Percentiles rank a stretch among this genome's conserved stretches.
Conservation (phyloP, 192 early-diverging fungal genomes). For the Coemansia sp. region DNA sequence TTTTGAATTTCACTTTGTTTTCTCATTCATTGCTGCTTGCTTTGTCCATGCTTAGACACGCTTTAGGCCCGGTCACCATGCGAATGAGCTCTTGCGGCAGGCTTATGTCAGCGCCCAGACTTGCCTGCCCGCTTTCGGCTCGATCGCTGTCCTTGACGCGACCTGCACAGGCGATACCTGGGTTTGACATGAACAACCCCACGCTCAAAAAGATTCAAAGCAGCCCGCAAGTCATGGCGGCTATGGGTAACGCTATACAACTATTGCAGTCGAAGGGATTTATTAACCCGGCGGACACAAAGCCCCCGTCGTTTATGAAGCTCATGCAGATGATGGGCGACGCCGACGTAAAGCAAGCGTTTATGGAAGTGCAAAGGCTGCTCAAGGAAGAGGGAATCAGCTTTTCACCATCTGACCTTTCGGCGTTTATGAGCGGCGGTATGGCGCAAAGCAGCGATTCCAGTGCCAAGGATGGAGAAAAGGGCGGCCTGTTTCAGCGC, state of each 20-base stretch:
- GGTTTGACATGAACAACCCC: constrained; percentile 18
- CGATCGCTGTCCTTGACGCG: constrained; percentile 10
- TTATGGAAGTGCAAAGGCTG: constrained; percentile 13
- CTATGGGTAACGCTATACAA: constrained; percentile 16
- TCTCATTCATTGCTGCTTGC: not conserved
- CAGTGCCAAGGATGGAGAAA: not conserved
- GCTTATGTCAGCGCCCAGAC: not conserved
- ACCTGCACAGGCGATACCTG: not conserved
- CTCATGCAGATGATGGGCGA: constrained; percentile 42
- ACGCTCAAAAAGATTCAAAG: constrained; percentile 13
- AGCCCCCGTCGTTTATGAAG: constrained; percentile 33
- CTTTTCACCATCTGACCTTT: constrained; percentile 25
- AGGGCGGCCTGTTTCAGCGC: constrained; percentile 13
- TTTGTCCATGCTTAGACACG: not conserved
- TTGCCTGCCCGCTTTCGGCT: not conserved
- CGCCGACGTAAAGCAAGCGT: constrained; percentile 16
- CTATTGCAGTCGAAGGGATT: constrained; percentile 23
- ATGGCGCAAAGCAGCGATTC: not conserved
- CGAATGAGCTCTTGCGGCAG: not conserved
- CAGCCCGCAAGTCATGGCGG: constrained; percentile 21
- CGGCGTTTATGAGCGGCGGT: constrained; percentile 14
- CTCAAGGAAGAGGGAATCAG: constrained; percentile 34
- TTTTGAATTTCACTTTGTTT: not conserved
- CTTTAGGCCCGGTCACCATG: not conserved
- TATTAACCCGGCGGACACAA: constrained; percentile 2